Base-by-base conservation (phyloP, 129 eudicot species). In the Calendula officinalis region DNA sequence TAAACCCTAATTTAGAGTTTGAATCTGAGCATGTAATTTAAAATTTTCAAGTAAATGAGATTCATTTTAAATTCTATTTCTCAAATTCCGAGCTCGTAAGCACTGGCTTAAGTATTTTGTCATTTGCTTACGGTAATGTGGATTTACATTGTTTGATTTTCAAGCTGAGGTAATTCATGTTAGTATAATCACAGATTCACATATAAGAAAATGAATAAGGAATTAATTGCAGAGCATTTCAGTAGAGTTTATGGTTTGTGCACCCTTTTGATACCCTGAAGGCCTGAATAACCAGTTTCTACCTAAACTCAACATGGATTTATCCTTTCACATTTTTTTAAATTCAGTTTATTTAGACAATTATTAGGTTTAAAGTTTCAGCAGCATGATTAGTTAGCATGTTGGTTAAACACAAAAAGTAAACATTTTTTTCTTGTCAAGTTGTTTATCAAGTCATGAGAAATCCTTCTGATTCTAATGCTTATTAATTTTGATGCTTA, bases 1-100 rank as follows among this genome's bases (percentile, higher is more conserved):
- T 67, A 67, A 66, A 67, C 72, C 72, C 72, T 67, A 67, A 67
- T 54, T 67, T 54, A 15, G 63, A 67, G 9, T 5, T n/a, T 16
- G 3, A 7, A 7, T 37, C 11, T 15, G 33, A 12, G 62, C 30
- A 22, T 0, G 30, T 22, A 67, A 67, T 32, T 41, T 41, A 37
- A 9, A 46, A 0, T 22, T 22, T 22, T 22, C 30, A 35, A 64
- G 35, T 47, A 49, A n/a, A 27, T 30, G 62, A 22, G 30, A 22
- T 67, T 16, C 7, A 30, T 22, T 67, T 30, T 67, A 8, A 41
- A 40, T 40, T 8, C 5, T 27, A 38, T 50, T 38, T 49, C 13
- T 39, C 60, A 11, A 37, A 34, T 30, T 4, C 42, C 7, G 30
- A 5, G 15, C 30, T 62, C 56, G 42, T 32, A 44, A 62, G 17